Percentiles rank a stretch among this genome's conserved stretches.
Evolutionary conservation across 2,329 filamentous ascomycete species (phyloP).

Genomic region (Zymoseptoria brevis): DNA sequence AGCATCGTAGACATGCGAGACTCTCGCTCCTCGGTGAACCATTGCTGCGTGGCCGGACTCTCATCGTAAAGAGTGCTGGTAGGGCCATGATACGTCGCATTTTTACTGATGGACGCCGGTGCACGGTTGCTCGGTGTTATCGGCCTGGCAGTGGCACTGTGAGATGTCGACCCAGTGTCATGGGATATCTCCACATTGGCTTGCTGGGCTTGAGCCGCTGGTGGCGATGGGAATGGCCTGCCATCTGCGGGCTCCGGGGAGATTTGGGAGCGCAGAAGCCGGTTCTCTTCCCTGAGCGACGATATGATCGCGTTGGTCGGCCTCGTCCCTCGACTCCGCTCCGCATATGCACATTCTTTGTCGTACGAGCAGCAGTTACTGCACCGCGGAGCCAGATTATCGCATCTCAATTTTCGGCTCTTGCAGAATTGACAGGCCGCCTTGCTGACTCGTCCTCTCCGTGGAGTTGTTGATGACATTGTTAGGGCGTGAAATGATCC

Average conservation of each 20-base stretch:
- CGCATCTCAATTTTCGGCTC: constrained; percentile 36
- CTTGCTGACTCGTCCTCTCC: constrained; percentile 1
- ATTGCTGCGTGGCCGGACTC: constrained; percentile 10
- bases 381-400: constrained; percentile 39
- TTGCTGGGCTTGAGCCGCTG: not conserved
- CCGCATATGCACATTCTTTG: constrained; percentile 38
- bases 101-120: constrained; percentile 12
- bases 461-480: not conserved
- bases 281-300: constrained; percentile 14
- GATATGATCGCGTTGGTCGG: constrained; percentile 17
- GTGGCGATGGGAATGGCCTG: not conserved
- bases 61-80: constrained; percentile 45
- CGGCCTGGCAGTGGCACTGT: not conserved
- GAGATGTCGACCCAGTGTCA: not conserved
- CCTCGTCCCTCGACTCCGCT: constrained; percentile 27
- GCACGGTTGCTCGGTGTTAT: not conserved
- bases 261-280: constrained; percentile 8
- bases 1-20: constrained; percentile 41
- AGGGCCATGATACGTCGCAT: constrained; percentile 43
- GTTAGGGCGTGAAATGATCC: not conserved
- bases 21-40: constrained; percentile 17
- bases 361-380: constrained; percentile 41
- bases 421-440: constrained; percentile 5
- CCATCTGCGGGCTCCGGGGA: not conserved
- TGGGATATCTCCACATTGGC: not conserved